Evolutionary conservation across 805 yeast species (phyloP), one percentile per base, ranked within the genome.

Genomic region (Lachancea lanzarotensis): DNA sequence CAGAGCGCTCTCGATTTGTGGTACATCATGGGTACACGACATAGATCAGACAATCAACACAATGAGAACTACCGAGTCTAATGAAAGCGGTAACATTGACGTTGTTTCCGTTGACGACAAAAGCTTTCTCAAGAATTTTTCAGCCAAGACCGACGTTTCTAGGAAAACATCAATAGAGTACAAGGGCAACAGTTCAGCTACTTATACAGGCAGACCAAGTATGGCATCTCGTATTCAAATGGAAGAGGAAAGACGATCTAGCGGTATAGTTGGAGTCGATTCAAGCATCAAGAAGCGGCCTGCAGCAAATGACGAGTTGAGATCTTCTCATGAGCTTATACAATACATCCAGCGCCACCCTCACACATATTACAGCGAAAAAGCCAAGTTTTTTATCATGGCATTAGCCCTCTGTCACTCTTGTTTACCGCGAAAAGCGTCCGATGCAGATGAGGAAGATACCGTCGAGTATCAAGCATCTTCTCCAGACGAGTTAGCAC

Each of bases 401-500:
- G 74, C 89, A 1, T 69, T 93, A 42, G 93, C 98, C 0, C 67
- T 93, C 38, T 93, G 98, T 56, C 96, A 90, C 59, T 76, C 93
- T 0, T 91, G 98, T 60, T 67, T 87, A 39, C 98, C 98, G 1
- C 82, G 82, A 51, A 73, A 67, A 35, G 53, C 60, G 0, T 46
- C 35, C 17, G 33, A 47, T 19, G 42, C 40, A 9, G 55, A 56
- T 17, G 63, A 55, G 2, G 75, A 69, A 35, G 79, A 72, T 18
- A 69, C 72, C 18, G 76, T 89, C 19, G 81, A 79, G 45, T 93
- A 93, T 56, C 97, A 91, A 60, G 87, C 98, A 0, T 81, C 98
- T 0, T 90, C 97, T 0, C 99, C 98, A 0, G 99, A 93, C 66
- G 99, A 93, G 62, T 66, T 90, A 40, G 98, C 99, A 0, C 68